Conservation (phyloP, 2,329 filamentous ascomycete genomes). For the Arthrinium puccinioides region DNA sequence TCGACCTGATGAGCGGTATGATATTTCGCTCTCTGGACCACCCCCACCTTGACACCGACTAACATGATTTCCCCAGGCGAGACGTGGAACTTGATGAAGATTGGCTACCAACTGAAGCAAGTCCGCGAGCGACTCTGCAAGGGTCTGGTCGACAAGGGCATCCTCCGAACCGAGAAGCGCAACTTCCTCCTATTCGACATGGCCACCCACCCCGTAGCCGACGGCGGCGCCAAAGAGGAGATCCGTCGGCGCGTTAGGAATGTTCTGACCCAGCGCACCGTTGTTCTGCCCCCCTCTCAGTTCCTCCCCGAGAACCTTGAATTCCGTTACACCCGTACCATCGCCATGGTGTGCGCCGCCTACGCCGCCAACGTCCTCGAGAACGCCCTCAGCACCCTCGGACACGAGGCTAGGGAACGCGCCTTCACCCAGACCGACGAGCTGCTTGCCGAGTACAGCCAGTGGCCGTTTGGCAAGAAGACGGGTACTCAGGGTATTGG, state of each 20-base stretch:
- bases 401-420: slow-evolving; percentile 87
- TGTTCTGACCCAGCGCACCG: slow-evolving; percentile 86
- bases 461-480: slow-evolving; percentile 91
- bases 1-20: slow-evolving; percentile 96
- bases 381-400: slow-evolving; percentile 89
- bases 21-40: no score
- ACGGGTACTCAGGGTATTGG: slow-evolving; percentile 76
- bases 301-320: slow-evolving; percentile 93
- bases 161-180: slow-evolving; percentile 95
- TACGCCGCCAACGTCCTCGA: slow-evolving; percentile 98
- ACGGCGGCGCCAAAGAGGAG: slow-evolving; percentile 95
- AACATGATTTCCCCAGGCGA: slow-evolving; percentile 55
- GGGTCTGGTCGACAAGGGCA: slow-evolving; percentile 96
- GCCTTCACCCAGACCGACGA: slow-evolving; percentile 98
- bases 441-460: slow-evolving; percentile 88
- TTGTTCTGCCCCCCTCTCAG: slow-evolving; percentile 77
- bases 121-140: slow-evolving; percentile 96
- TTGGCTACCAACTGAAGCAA: slow-evolving; percentile 98
- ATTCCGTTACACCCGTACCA: slow-evolving; percentile 84
- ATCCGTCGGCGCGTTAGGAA: slow-evolving; percentile 88
- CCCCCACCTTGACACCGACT: neutral
- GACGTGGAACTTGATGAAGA: slow-evolving; percentile 99
- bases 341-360: slow-evolving; percentile 94
- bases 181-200: slow-evolving; percentile 99
- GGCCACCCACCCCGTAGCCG: slow-evolving; percentile 96